Evolutionary conservation across 2,329 filamentous ascomycete genomes (phyloP), one percentile per base, ranked within the genome.

Genomic region (Coniochaeta sp.): DNA sequence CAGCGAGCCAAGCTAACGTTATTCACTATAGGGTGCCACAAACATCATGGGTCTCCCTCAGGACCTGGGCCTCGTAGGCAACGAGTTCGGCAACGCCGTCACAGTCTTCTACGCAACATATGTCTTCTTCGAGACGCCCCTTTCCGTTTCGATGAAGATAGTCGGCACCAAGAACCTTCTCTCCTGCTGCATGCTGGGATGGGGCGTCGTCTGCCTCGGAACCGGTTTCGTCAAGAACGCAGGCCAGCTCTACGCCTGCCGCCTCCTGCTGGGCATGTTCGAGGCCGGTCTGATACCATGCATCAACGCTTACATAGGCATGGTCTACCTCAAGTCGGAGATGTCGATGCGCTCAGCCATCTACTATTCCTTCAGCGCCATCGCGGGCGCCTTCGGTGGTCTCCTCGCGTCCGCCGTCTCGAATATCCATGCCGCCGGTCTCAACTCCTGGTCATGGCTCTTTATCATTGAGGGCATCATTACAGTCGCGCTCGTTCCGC

Each of bases 221-320:
- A 67, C 67, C 1, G 70, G 66, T 26, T 60, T 56, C 36, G 38
- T 60, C 58, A 38, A 60, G 47, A 57, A 43, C 58, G 28, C 19
- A 1, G 17, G 28, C 14, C 47, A 57, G 50, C 52, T 60, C 1
- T 43, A 55, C 33, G 58, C 58, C 33, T 40, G 31, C 22, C 58
- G 58, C 11, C 22, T 60, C 4, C 50, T 60, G 9, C 31, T 60
- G 5, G 58, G 58, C 47, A 19, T 56, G 8, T 60, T 56, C 34
- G 58, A 60, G 58, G 50, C 58, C n/a, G 76, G 74, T n/a, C 65
- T 77, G 24, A 67, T 78, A 36, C 75, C 72, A n/a, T 71, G 69
- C 14, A 71, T 78, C 43, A 65, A 78, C 62, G 60, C 64, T 24
- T 40, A 61, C 5, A 66, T 68, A 3, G 68, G 68, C 28, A 70